phyloP scores from a whole-genome alignment of 169 alveolate species.

The Plasmodium blacklocki region DNA sequence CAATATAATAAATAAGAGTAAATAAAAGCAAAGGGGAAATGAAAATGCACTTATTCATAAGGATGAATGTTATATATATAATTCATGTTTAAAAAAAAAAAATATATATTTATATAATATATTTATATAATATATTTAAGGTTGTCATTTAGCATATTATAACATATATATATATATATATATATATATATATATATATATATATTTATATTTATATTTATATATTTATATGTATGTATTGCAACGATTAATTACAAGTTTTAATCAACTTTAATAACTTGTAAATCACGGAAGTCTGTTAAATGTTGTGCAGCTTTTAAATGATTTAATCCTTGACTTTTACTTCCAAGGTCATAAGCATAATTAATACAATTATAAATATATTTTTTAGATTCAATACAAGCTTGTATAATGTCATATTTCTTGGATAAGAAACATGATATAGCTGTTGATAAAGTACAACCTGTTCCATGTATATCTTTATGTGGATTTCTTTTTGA shows the following conservation, averaged over 20 bases:
- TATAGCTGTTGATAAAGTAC: conserved; percentile 62
- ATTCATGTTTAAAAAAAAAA: no score
- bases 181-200: no score
- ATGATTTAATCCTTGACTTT: conserved; percentile 51
- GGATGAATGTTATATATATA: no score
- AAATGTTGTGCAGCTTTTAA: conserved; percentile 47
- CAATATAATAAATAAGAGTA: no score
- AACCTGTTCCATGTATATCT: conserved; percentile 60
- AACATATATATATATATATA: no score
- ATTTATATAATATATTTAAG: no score
- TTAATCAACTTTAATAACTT: conserved; percentile 27
- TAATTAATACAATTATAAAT: conserved; percentile 42
- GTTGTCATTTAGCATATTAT: no score
- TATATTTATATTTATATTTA: no score
- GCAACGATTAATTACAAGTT: background rate
- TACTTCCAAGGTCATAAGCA: conserved; percentile 36
- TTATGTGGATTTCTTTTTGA: conserved; percentile 17
- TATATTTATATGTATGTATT: no score
- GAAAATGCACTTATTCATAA: no score
- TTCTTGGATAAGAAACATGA: conserved; percentile 44
- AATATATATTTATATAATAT: no score
- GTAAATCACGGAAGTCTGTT: conserved; percentile 15
- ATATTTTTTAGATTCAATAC: conserved; percentile 48
- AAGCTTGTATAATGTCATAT: conserved; percentile 12
- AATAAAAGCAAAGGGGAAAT: no score